Conservation (phyloP, 306 rosid genomes). For the Dryas octopetala region DNA sequence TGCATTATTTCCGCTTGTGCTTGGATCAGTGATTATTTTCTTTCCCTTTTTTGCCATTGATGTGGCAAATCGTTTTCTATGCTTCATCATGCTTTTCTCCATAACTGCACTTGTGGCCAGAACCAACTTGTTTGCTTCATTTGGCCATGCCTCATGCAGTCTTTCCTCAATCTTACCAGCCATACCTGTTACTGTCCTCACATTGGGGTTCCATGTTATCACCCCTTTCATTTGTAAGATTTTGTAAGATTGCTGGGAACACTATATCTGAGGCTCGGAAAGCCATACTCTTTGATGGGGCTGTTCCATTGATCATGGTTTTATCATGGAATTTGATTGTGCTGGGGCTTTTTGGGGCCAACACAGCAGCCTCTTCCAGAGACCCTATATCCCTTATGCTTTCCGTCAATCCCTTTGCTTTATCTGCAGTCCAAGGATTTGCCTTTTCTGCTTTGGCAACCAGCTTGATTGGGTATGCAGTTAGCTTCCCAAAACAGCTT, state of each 20-base stretch:
- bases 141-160: slow-evolving; percentile 41
- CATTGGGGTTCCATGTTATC: slow-evolving; percentile 61
- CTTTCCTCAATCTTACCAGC: slow-evolving; percentile 42
- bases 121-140: slow-evolving; percentile 38
- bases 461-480: slow-evolving; percentile 58
- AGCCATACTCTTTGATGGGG: slow-evolving; percentile 54
- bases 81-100: slow-evolving; percentile 51
- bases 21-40: slow-evolving; percentile 32
- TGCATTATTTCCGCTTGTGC: slow-evolving; percentile 41
- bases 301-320: slow-evolving; percentile 51
- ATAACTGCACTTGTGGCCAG: slow-evolving; percentile 47
- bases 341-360: slow-evolving; percentile 49
- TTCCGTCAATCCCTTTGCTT: slow-evolving; percentile 25
- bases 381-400: slow-evolving; percentile 54
- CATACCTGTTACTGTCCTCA: slow-evolving; percentile 51
- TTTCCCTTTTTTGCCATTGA: slow-evolving; percentile 52
- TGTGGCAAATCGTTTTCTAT: slow-evolving; percentile 42
- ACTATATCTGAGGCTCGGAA: slow-evolving; percentile 44
- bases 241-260: slow-evolving; percentile 42
- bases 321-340: slow-evolving; percentile 63
- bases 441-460: slow-evolving; percentile 65
- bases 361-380: neutral
- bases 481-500: slow-evolving; percentile 63
- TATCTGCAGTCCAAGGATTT: slow-evolving; percentile 52
- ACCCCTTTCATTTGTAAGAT: slow-evolving; percentile 51